Base-by-base conservation (phyloP, 768 basidiomycete species). In the Astraeus odoratus region DNA sequence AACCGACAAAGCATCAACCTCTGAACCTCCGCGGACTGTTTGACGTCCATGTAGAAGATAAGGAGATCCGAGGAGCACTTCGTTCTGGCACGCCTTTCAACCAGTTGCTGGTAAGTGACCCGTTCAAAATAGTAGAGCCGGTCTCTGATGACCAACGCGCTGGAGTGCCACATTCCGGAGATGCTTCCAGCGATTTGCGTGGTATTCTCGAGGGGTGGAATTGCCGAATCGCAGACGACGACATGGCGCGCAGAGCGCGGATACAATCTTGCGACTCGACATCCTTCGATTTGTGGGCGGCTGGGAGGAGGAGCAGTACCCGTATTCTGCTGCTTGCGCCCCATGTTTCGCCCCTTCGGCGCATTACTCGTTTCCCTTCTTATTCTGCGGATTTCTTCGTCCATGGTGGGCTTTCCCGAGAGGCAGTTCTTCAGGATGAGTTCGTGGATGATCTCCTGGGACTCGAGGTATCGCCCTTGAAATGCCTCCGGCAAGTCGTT, bases 371-470 rank as follows among this genome's bases (percentile, higher is more conserved):
- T 19, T 19, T 18, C 35, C 9, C 18, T n/a, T 19, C n/a, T 36
- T n/a, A 36, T 36, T 19, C 35, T 36, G 9, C 35, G 19, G 35
- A 36, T 20, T 22, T 36, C 35, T 36, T 36, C 35, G 35, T 36
- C 20, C 19, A 36, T 36, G 18, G 35, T 36, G 18, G 35, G 35
- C 35, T 19, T 5, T 4, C 35, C 35, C 12, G 35, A 36, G 16
- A 36, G 35, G 19, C 35, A 36, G 35, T 36, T 36, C 20, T 36
- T 36, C 19, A 36, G 19, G 18, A 60, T 46, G 31, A 59, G 8
- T 15, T 51, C 42, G 27, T 40, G 20, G 16, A 59, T 54, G 10
- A n/a, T 49, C 29, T 35, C 9, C 42, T 20, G 50, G 43, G 53
- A 59, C 29, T 51, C 58, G 5, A 6, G 4, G 27, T 59, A 35